Evolutionary conservation across 768 basidiomycete species (phyloP), one percentile per base, ranked within the genome.

Genomic region (Rhizopogon roseolus): DNA sequence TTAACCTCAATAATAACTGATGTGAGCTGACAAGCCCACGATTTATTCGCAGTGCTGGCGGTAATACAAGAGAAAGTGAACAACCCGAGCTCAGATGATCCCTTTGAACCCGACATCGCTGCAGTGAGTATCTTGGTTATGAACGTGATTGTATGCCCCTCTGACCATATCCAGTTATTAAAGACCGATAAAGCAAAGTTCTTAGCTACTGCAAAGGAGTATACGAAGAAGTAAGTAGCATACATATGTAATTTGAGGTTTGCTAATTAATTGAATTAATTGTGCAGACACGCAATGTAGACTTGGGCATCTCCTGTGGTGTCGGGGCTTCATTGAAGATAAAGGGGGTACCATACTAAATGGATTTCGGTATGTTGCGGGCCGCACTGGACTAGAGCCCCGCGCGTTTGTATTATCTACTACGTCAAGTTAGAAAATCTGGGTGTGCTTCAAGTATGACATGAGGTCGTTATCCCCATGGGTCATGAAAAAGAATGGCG

Each of bases 51-150:
- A 93, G 91, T 93, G 1, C 78, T 93, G 17, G 73, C 76, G 25
- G 81, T 84, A 45, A 82, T 93, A 54, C 85, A 88, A 66, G 89
- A 92, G 64, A 93, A 93, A 70, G 64, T 93, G 49, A 92, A 92
- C 66, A 90, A 93, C 66, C 91, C 91, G 16, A 89, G 86, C 65
- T 77, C 89, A 16, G 91, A 93, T 62, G 91, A 93, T 65, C 91
- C 91, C 0, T 93, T 90, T 62, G 88, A 92, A 62, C 87, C 91
- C 28, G 90, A 92, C 1, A 88, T 92, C 60, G 91, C 91, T 37
- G 85, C 85, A 32, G 88, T 93, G 64, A 52, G 85, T 72, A 28
- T n/a, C 52, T 43, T 42, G 22, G 4, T 41, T 36, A 43, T 42
- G 14, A 54, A 41, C 4, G 10, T 27, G 34, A 45, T 34, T 25